Base-by-base conservation (phyloP, 2,329 filamentous ascomycete species). In the Colletotrichum sansevieriae region DNA sequence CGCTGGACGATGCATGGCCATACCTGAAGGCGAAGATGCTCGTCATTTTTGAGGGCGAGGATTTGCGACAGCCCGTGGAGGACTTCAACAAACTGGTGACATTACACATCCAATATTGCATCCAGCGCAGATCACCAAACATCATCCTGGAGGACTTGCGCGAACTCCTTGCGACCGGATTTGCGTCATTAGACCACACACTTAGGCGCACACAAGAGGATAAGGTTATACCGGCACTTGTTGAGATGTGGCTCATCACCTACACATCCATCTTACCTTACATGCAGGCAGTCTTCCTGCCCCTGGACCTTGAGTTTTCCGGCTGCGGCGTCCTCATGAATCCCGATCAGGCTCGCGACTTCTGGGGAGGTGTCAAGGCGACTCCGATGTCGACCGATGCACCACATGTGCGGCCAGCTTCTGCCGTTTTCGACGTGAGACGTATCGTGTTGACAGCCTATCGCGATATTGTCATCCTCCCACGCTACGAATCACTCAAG, bases 221-320 rank as follows among this genome's bases (percentile, higher is more conserved):
- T 70, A 88, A 91, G 39, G 87, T 98, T n/a, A 94, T 98, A 22
- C 93, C 94, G 0, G 90, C 94, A 64, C 84, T 99, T 1, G 95
- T 98, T 2, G 94, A 97, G 76, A 90, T 98, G 76, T 99, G 96
- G 96, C 88, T 97, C 68, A 90, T 96, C 54, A 95, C 96, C 0
- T 98, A 98, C 75, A 95, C 94, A 3, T 92, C 89, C 7, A 93
- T 98, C 43, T 81, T 98, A 5, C 96, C 96, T 0, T 98, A 97
- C 76, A 90, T 99, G 74, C 95, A 98, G 81, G 94, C 95, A 1
- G 95, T 98, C 1, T 98, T 99, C 76, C 83, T 99, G 2, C 96
- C 95, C 0, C 83, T 99, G 1, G 96, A 99, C 75, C 87, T 97
- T 11, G 96, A 99, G 77, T 97, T 99, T 77, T 91, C 93, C 61